phyloP scores from a whole-genome alignment of 2,329 filamentous ascomycete genomes.

The Colletotrichum siamense region DNA sequence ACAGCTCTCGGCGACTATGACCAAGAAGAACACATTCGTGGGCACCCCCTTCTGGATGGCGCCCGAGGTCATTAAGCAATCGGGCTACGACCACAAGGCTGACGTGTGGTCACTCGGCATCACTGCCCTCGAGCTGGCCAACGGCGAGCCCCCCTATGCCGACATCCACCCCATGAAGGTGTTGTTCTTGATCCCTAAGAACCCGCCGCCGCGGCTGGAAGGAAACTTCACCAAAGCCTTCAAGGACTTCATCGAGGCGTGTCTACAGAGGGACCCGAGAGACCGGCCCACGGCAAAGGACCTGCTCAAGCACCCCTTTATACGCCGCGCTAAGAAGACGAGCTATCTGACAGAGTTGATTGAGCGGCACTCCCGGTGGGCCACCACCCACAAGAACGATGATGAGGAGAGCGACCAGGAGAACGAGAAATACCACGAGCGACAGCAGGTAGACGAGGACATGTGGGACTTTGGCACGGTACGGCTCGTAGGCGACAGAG shows the following conservation, averaged over 20 bases:
- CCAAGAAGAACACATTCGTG: constrained; percentile 99
- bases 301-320: constrained; percentile 86
- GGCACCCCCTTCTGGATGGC: constrained; percentile 99
- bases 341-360: constrained; percentile 97
- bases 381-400: constrained; percentile 76
- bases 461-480: constrained; percentile 99
- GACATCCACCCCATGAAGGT: constrained; percentile 99
- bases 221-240: constrained; percentile 83
- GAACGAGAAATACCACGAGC: constrained; percentile 58
- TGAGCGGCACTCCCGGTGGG: constrained; percentile 87
- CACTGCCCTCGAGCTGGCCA: constrained; percentile 89
- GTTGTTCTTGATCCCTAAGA: constrained; percentile 94
- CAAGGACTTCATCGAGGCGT: constrained; percentile 85
- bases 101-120: constrained; percentile 98
- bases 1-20: constrained; percentile 97
- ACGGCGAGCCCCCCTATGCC: constrained; percentile 91
- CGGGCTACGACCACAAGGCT: constrained; percentile 96
- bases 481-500: constrained; percentile 74
- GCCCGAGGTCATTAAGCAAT: constrained; percentile 97
- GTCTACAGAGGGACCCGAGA: constrained; percentile 86
- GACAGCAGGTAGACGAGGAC: constrained; percentile 73
- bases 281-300: constrained; percentile 89
- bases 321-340: constrained; percentile 90
- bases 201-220: constrained; percentile 81
- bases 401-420: constrained; percentile 71